Conservation (phyloP, 2,329 filamentous ascomycete genomes). For the Clonostachys byssicola region DNA sequence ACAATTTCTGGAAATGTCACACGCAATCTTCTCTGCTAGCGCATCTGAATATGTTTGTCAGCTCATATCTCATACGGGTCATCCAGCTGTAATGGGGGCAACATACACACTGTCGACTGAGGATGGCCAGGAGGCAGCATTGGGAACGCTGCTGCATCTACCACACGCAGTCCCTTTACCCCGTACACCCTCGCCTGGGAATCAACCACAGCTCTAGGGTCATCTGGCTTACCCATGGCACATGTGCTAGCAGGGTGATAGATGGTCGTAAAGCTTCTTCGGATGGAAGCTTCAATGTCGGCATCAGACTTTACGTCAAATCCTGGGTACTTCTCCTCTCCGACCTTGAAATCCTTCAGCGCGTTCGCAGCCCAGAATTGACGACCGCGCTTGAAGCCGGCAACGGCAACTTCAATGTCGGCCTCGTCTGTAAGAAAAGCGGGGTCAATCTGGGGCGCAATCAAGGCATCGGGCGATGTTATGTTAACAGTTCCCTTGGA, state of each 20-base stretch:
- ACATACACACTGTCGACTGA: conserved; percentile 2
- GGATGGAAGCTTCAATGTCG: conserved; percentile 12
- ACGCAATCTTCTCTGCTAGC: no score
- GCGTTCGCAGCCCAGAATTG: conserved; percentile 19
- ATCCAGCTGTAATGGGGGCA: no score
- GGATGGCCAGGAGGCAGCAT: conserved; percentile 19
- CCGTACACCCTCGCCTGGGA: conserved; percentile 45
- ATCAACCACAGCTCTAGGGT: conserved; percentile 48
- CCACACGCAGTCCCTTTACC: conserved; percentile 47
- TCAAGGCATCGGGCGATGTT: conserved; percentile 18
- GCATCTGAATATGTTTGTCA: no score
- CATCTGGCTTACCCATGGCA: conserved; percentile 43
- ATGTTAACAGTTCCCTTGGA: conserved; percentile 37
- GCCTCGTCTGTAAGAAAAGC: conserved; percentile 35
- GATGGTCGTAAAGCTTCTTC: conserved; percentile 43
- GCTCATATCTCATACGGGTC: no score
- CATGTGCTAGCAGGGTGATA: conserved; percentile 44
- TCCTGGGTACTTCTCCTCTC: conserved; percentile 33
- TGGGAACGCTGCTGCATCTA: conserved; percentile 53
- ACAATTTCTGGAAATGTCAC: no score
- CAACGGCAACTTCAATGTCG: conserved; percentile 37
- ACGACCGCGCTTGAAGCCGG: conserved; percentile 31
- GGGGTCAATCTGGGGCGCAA: conserved; percentile 32
- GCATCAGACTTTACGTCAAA: conserved; percentile 14
- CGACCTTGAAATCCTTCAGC: conserved; percentile 18